phyloP scores from a whole-genome alignment of 352 stramenopile species.

The Blastocystis sp. region DNA sequence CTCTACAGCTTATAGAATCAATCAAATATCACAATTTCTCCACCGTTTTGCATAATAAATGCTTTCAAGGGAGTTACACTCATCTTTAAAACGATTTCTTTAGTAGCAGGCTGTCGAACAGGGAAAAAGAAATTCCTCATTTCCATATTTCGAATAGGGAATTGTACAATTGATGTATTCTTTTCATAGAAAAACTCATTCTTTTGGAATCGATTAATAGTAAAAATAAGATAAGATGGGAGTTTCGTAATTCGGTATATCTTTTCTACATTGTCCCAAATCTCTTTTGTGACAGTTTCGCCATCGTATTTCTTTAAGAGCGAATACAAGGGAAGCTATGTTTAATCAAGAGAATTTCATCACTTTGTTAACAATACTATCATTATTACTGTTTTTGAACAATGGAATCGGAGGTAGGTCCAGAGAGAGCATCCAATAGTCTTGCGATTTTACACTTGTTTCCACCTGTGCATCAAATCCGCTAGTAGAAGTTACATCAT shows the following conservation, averaged over 20 bases:
- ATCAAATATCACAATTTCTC: not conserved
- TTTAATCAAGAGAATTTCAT: not conserved
- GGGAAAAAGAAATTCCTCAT: slow-evolving; percentile 80
- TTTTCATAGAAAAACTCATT: slow-evolving; percentile 98
- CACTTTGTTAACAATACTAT: not conserved
- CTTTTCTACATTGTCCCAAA: slow-evolving; percentile 75
- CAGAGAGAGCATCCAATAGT: slow-evolving; percentile 85
- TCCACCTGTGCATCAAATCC: slow-evolving; percentile 67
- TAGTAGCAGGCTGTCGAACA: not conserved
- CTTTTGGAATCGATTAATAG: slow-evolving; percentile 90
- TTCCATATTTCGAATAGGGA: slow-evolving; percentile 97
- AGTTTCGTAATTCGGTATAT: slow-evolving; percentile 85
- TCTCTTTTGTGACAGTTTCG: slow-evolving; percentile 67
- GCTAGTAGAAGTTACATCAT: slow-evolving; percentile 42
- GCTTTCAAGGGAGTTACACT: not conserved
- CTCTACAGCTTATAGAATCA: not conserved
- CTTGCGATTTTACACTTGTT: slow-evolving; percentile 64
- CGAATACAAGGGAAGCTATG: slow-evolving; percentile 86
- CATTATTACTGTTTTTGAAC: slow-evolving; percentile 89
- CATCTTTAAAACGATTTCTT: not conserved
- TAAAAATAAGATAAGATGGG: slow-evolving; percentile 89
- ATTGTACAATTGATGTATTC: slow-evolving; percentile 98
- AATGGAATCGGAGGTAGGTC: slow-evolving; percentile 94
- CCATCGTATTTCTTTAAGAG: slow-evolving; percentile 95
- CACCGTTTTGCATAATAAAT: slow-evolving; percentile 23